phyloP scores from a whole-genome alignment of 176 grass and related monocot genomes.

The Oryza punctata region DNA sequence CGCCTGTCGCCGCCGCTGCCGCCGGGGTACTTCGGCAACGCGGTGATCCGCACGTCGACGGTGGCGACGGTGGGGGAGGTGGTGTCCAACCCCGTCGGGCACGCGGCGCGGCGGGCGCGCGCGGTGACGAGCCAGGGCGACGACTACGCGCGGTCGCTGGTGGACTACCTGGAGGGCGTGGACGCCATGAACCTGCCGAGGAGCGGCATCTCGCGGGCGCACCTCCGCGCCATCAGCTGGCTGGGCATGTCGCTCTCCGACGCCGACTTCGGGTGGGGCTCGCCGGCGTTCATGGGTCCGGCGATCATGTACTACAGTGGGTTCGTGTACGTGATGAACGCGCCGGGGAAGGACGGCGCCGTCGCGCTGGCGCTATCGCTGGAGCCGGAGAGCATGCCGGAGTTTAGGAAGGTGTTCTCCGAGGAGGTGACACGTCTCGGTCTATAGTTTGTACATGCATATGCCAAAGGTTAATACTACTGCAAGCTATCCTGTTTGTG shows the following conservation, averaged over 20 bases:
- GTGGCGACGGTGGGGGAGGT: constrained; percentile 43
- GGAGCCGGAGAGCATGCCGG: constrained; percentile 71
- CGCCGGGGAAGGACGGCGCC: constrained; percentile 44
- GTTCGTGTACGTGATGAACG: constrained; percentile 49
- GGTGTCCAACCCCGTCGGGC: constrained; percentile 31
- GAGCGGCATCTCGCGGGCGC: constrained; percentile 33
- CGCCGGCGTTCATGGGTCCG: constrained; percentile 47
- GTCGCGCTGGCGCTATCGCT: constrained; percentile 57
- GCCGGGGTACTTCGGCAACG: constrained; percentile 60
- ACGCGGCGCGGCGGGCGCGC: constrained; percentile 19
- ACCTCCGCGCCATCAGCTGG: constrained; percentile 69
- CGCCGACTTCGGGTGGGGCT: constrained; percentile 72
- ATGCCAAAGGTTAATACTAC: no score
- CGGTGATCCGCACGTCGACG: constrained; percentile 59
- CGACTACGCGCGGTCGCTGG: constrained; percentile 56
- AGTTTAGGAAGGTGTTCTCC: constrained; percentile 57
- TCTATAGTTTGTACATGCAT: no score
- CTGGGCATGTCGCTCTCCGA: constrained; percentile 58
- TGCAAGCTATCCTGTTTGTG: no score
- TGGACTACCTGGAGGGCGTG: constrained; percentile 54
- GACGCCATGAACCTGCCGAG: constrained; percentile 44
- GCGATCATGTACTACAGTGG: constrained; percentile 59
- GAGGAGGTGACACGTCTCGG: constrained; percentile 32
- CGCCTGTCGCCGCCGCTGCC: constrained; percentile 60
- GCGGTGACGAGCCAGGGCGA: constrained; percentile 54